Base-by-base conservation (phyloP, 2,329 filamentous ascomycete genomes). In the Aureobasidium lini region DNA sequence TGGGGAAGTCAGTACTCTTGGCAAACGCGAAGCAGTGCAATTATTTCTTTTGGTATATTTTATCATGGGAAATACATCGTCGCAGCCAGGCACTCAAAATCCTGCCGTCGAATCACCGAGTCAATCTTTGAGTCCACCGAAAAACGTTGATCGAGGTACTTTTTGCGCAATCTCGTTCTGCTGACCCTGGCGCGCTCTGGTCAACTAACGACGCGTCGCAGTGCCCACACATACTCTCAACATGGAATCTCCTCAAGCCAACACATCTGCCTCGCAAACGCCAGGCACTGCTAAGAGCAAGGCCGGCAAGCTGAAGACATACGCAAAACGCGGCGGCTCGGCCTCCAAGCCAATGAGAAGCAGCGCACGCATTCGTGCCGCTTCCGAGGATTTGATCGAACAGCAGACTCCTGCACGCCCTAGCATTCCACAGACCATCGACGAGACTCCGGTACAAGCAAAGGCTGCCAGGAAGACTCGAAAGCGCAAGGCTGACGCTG, bases 171-270 rank as follows among this genome's bases (percentile, higher is more conserved):
- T 16, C 31, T 23, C 37, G 7, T 8, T 18, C 28, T 10, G 39
- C 15, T 23, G 13, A 23, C 2, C 37, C 7, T 34, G 15, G 50
- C 37, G 50, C 50, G 50, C 36, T 13, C 18, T n/a, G 29, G 28
- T 43, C 50, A n/a, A 54, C 52, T 46, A 56, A 56, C 40, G 52
- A 56, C 52, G 52, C 52, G 52, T 44, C 52, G 10, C 50, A 54
- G 50, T 52, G 10, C 34, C 23, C 34, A 29, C 37, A 54, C 9
- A 15, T 13, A 32, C 50, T 28, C 9, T 43, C 18, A 46, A 11
- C 40, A 56, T 56, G 52, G 52, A 56, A 31, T 56, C 52, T 11
- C 52, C 40, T 16, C 40, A 44, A 16, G 39, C n/a, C 52, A 40
- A 46, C 31, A 44, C 39, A 13, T 9, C 52, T 29, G 34, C n/a